Conservation (phyloP, 805 yeast species). For the Jamesozyma jinghongensis region DNA sequence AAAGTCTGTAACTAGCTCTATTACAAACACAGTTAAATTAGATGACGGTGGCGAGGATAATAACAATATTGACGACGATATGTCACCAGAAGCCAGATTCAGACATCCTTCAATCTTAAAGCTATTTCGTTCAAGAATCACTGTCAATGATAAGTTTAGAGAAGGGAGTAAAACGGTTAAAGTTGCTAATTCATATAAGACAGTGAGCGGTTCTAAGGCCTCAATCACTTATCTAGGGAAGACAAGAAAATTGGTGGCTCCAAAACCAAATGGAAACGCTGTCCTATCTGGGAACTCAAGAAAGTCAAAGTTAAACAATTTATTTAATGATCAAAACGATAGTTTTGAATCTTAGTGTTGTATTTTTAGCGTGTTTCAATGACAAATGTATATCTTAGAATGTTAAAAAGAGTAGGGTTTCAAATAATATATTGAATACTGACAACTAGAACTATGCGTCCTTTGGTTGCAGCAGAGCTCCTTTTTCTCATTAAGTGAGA, state of each 20-base stretch:
- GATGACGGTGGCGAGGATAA: conserved; percentile 7
- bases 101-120: conserved; percentile 38
- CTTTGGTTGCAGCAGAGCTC: too few species aligned
- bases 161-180: conserved; percentile 41
- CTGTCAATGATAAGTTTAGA: conserved; percentile 33
- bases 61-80: conserved; percentile 5
- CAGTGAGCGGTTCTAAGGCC: conserved; percentile 47
- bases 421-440: too few species aligned
- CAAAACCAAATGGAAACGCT: conserved; percentile 9
- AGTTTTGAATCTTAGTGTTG: conserved; percentile 15
- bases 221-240: conserved; percentile 48
- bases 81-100: conserved; percentile 8
- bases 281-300: background rate
- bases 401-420: too few species aligned
- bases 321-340: conserved; percentile 14
- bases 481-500: too few species aligned
- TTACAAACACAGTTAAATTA: conserved; percentile 12
- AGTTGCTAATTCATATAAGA: conserved; percentile 43
- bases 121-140: conserved; percentile 36
- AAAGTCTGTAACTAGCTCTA: conserved; percentile 6
- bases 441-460: too few species aligned
- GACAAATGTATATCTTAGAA: too few species aligned
- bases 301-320: conserved; percentile 4
- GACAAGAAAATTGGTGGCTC: conserved; percentile 27
- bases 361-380: too few species aligned